Evolutionary conservation across 768 basidiomycete species (phyloP).

Genomic region (Austroboletus festivus): DNA sequence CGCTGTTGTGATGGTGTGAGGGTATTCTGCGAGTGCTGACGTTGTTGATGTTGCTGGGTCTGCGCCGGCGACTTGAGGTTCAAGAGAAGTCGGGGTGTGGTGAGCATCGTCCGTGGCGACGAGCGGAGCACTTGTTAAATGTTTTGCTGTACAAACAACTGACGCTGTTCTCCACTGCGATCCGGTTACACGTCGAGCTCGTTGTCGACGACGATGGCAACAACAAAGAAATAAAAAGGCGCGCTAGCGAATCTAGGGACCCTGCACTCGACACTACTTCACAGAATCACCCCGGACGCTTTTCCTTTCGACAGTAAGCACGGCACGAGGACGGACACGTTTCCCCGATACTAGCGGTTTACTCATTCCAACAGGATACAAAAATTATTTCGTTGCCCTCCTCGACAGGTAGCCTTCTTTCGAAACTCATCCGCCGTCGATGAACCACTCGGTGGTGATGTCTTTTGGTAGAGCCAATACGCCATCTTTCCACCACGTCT

Average conservation of each 20-base stretch:
- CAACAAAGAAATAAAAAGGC: slow-evolving; percentile 10
- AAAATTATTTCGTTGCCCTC: slow-evolving; percentile 81
- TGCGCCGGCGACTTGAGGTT: slow-evolving; percentile 32
- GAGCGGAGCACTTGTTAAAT: slow-evolving; percentile 21
- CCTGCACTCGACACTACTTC: slow-evolving; percentile 1
- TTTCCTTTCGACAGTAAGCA: background rate
- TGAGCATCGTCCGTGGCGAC: slow-evolving; percentile 28
- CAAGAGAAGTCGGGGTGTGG: slow-evolving; percentile 32
- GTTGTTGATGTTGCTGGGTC: slow-evolving; percentile 20
- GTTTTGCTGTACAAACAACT: slow-evolving; percentile 33
- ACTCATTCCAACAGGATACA: slow-evolving; percentile 43
- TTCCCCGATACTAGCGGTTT: background rate
- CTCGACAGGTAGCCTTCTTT: slow-evolving; percentile 58
- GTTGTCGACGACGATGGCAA: slow-evolving; percentile 8
- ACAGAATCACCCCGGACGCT: slow-evolving; percentile 4
- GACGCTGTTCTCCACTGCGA: slow-evolving; percentile 18
- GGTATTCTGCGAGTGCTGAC: slow-evolving; percentile 29
- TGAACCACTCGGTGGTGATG: background rate
- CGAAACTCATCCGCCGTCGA: slow-evolving; percentile 30
- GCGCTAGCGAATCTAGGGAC: slow-evolving; percentile 7
- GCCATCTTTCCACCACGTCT: slow-evolving; percentile 76
- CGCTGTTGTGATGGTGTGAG: slow-evolving; percentile 25
- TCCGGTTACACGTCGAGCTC: slow-evolving; percentile 5
- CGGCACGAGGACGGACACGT: background rate
- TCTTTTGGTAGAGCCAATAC: slow-evolving; percentile 79